phyloP scores from a whole-genome alignment of 208 protist species.

The Herpetomonas samuelpessoai region DNA sequence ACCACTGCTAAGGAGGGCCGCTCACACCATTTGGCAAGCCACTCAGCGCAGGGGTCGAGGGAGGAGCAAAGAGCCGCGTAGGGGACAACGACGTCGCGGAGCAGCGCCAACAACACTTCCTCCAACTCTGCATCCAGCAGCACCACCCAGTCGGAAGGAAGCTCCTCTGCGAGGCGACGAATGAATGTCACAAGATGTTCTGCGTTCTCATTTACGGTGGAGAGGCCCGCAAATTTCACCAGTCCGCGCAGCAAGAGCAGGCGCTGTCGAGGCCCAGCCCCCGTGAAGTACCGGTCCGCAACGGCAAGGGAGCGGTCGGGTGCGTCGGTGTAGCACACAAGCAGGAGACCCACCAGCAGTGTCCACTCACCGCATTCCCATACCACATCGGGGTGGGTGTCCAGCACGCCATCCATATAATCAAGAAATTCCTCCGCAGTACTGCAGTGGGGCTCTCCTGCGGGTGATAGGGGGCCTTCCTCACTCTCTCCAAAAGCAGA shows the following conservation, averaged over 20 bases:
- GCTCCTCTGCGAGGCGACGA: constrained; percentile 16
- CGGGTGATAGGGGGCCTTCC: too few species aligned
- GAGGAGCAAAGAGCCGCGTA: constrained; percentile 17
- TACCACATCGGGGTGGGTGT: constrained; percentile 9
- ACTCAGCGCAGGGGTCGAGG: constrained; percentile 39
- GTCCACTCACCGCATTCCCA: constrained; percentile 7
- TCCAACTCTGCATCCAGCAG: constrained; percentile 34
- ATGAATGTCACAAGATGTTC: constrained; percentile 18
- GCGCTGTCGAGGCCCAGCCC: constrained; percentile 1
- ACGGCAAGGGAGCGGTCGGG: not conserved
- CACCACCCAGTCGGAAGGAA: constrained; percentile 34
- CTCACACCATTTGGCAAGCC: constrained; percentile 33
- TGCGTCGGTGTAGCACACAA: not conserved
- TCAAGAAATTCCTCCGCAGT: constrained; percentile 2
- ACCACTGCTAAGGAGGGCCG: constrained; percentile 26
- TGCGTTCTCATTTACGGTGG: not conserved
- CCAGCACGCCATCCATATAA: constrained; percentile 1
- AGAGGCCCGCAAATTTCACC: not conserved
- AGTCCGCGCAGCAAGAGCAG: constrained; percentile 2
- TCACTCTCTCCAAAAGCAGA: too few species aligned
- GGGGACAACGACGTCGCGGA: constrained; percentile 27
- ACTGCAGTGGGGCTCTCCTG: too few species aligned
- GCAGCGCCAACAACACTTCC: constrained; percentile 27
- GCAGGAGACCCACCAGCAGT: not conserved
- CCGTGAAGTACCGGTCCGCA: constrained; percentile 9